Base-by-base conservation (phyloP, 2,329 filamentous ascomycete species). In the Trichoderma sp. region DNA sequence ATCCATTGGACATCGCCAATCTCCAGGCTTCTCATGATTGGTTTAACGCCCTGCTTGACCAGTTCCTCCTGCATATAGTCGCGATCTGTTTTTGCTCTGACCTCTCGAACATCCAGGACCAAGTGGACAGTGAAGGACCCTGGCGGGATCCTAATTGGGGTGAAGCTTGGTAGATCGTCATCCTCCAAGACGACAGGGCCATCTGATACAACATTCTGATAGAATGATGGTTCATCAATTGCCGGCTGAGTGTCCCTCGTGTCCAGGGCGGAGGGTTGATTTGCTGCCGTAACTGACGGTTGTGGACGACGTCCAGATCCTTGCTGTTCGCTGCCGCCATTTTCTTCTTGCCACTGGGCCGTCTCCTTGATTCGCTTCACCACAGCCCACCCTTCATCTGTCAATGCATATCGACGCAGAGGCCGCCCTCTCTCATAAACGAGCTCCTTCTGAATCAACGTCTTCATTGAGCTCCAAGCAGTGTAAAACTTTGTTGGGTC, bases 381-480 rank as follows among this genome's bases (percentile, higher is more conserved):
- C 71, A 94, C 90, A 67, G 94, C 92, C 92, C 93, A 94, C 4
- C 94, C 94, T 76, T 94, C 92, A 38, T 95, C 93, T 0, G 93
- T 94, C 45, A 97, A 84, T 2, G 88, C 87, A 80, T 95, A 97
- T 78, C 89, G 90, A 76, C 91, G 89, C 21, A 91, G 83, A 0
- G 93, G 93, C 18, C 92, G 88, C 0, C 93, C 92, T 71, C 90
- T 91, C 78, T 93, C 92, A 75, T 91, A 92, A 0, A 95, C 93
- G 4, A 95, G 85, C 75, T 95, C 93, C 81, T 95, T 95, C 72
- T 91, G 87, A 6, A 92, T 79, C 38, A 97, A 84, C 0, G 92
- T 94, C 81, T 94, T 94, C 89, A 96, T 95, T 1, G 93, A 95
- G 80, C 90, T 93, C 94, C 94, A 97, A 0, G 94, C 94, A 0